Evolutionary conservation across 768 basidiomycete genomes (phyloP).

Genomic region (Lentinula sp.): DNA sequence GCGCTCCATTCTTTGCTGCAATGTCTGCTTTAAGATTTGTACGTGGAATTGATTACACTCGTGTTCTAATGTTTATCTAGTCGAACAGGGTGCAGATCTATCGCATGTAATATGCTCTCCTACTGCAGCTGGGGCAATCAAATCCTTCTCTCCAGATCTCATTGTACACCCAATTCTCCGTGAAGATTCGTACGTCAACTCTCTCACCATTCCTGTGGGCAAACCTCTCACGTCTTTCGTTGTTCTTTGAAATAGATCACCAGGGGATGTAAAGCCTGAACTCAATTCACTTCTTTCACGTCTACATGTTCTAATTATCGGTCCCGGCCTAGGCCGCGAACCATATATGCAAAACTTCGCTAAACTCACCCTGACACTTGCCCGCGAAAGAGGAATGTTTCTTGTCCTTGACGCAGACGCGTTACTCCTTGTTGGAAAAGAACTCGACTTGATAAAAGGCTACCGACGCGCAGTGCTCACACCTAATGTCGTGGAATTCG

Average conservation of each 20-base stretch:
- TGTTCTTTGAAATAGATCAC: constrained; percentile 30
- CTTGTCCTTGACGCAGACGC: constrained; percentile 95
- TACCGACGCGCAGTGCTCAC: constrained; percentile 87
- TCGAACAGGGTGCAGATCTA: constrained; percentile 75
- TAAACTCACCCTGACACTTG: constrained; percentile 66
- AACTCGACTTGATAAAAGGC: constrained; percentile 69
- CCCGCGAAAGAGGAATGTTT: constrained; percentile 71
- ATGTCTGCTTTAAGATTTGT: constrained; percentile 88
- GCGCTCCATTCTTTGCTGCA: constrained; percentile 94
- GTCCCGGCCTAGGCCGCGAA: constrained; percentile 92
- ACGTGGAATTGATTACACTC: constrained; percentile 14
- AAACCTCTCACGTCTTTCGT: not conserved
- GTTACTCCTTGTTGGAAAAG: constrained; percentile 75
- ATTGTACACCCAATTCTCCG: constrained; percentile 94
- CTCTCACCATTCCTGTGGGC: not conserved
- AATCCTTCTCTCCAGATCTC: constrained; percentile 93
- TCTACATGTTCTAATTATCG: constrained; percentile 88
- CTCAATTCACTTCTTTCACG: constrained; percentile 71
- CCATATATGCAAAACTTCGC: constrained; percentile 86
- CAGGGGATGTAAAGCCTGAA: constrained; percentile 40
- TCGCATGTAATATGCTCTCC: constrained; percentile 98
- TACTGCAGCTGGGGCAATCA: constrained; percentile 87
- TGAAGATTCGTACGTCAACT: constrained; percentile 50
- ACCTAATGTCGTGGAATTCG: constrained; percentile 93
- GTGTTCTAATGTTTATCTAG: not conserved